Base-by-base conservation (phyloP, 1,139 yeast genomes). In the Taphrina pruni region DNA sequence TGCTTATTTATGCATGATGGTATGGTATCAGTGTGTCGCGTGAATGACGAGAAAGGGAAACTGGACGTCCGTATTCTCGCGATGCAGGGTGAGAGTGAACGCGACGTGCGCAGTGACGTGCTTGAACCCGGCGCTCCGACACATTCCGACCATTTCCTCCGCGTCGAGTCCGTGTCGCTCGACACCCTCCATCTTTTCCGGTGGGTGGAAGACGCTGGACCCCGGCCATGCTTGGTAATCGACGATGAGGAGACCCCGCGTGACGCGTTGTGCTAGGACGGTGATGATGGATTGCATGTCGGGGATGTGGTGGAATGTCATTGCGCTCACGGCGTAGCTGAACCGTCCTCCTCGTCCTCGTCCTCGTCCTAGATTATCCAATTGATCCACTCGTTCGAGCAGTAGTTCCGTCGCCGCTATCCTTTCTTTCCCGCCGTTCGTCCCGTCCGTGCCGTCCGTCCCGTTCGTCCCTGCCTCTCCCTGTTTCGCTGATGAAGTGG, bases 281-380 rank as follows among this genome's bases (percentile, higher is more conserved):
- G 38, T 5, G 9, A 58, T 43, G 12, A 39, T 58, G 54, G 21
- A 6, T 1, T 21, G 21, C 62, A 58, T 58, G 54, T 58, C 54
- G 43, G 62, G 62, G 45, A 58, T 58, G 43, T 58, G 62, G 32
- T 58, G 62, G 26, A 58, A 58, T 20, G 54, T 46, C 62, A 58
- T 58, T 52, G 62, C 43, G 46, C 62, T 58, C 26, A 58, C 41
- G 8, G 17, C 35, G 38, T 50, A 50, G 17, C 14, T 11, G 43
- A 39, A 39, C 32, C 32, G 32, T 26, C 32, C 32, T 9, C 14
- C 17, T 17, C 17, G 17, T 17, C 17, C 17, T 17, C 17, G 17
- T 17, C 32, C 32, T 9, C 14, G 43, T 32, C 58, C 58, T 20
- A n/a, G 32, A 17, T 58, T 54, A 41, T 45, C 20, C 32, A 14